Conservation (phyloP, 2,329 filamentous ascomycete genomes). For the Fusarium sp. region DNA sequence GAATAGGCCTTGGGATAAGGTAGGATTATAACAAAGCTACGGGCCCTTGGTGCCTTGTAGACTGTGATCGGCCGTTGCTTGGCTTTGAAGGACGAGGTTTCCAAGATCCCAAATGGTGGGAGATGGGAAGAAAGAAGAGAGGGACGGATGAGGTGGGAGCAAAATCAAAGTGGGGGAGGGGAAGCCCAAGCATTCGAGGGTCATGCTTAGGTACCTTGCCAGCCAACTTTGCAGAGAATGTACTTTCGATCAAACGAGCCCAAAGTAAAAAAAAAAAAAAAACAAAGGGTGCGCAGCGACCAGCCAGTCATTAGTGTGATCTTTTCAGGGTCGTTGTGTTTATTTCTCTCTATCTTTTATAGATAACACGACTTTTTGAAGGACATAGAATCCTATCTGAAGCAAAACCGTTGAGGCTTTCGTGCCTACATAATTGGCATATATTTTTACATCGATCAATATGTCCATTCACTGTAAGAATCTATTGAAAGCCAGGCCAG, state of each 20-base stretch:
- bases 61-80: constrained; percentile 34
- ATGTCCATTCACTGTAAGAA: background rate
- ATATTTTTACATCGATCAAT: background rate
- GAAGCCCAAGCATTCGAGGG: constrained; percentile 36
- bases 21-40: constrained; percentile 27
- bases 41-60: constrained; percentile 34
- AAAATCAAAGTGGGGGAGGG: constrained; percentile 45
- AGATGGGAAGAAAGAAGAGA: constrained; percentile 43
- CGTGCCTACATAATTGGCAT: background rate
- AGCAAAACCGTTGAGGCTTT: background rate
- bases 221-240: constrained; percentile 13
- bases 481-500: background rate
- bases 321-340: constrained; percentile 17
- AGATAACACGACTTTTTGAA: background rate
- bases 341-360: constrained; percentile 13
- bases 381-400: background rate
- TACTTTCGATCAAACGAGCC: constrained; percentile 28
- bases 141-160: constrained; percentile 38
- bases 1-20: background rate
- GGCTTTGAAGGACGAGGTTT: constrained; percentile 37
- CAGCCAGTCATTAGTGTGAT: constrained; percentile 27
- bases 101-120: constrained; percentile 41
- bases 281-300: constrained; percentile 38
- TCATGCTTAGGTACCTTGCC: constrained; percentile 17
- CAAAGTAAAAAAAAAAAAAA: constrained; percentile 28